Conservation (phyloP, 1,284 basidiomycete genomes). For the Phellopilus nigrolimitatus region DNA sequence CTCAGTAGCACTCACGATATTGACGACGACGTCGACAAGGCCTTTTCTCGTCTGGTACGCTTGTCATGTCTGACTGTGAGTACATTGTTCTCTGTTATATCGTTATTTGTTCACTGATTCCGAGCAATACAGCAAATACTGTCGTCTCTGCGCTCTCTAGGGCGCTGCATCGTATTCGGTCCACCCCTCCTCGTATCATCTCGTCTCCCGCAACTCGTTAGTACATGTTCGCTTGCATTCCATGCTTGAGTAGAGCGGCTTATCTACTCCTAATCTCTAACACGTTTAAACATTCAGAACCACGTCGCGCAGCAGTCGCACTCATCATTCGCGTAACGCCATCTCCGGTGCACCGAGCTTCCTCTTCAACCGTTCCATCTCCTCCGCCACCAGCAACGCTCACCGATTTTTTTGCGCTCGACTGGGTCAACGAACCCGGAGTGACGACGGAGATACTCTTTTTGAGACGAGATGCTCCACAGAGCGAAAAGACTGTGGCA, state of each 20-base stretch:
- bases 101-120: background rate
- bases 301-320: constrained; percentile 77
- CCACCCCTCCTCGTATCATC: constrained; percentile 82
- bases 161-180: constrained; percentile 72
- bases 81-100: background rate
- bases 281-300: constrained; percentile 39
- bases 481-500: constrained; percentile 37
- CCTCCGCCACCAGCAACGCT: constrained; percentile 45
- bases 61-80: constrained; percentile 27
- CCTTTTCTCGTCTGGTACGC: background rate
- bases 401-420: constrained; percentile 69
- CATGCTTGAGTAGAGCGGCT: too few species aligned
- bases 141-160: constrained; percentile 56
- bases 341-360: constrained; percentile 41
- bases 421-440: constrained; percentile 85
- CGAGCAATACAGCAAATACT: constrained; percentile 4
- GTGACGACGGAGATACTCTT: constrained; percentile 84
- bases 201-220: constrained; percentile 82
- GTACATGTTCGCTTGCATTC: constrained; percentile 26
- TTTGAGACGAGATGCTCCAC: constrained; percentile 66
- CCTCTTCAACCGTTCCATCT: constrained; percentile 29
- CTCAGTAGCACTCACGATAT: too few species aligned
- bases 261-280: background rate
- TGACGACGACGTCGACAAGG: background rate
- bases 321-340: constrained; percentile 74